Evolutionary conservation across 352 stramenopile species (phyloP).

Genomic region (Phytophthora melonis): DNA sequence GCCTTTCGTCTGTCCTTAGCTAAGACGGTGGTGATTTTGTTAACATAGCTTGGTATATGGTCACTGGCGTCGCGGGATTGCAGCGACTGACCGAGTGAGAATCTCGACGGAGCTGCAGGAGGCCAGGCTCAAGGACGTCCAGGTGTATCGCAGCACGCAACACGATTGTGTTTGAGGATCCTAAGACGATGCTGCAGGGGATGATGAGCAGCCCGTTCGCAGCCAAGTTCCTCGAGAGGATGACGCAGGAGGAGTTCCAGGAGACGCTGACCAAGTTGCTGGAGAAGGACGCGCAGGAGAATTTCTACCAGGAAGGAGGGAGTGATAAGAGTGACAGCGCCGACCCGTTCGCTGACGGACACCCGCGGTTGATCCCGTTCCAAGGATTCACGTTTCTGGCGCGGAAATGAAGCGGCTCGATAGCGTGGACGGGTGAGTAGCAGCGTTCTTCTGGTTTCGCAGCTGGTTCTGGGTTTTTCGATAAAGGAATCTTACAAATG

Average conservation of each 20-base stretch:
- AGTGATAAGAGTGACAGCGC: not conserved
- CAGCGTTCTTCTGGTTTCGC: not conserved
- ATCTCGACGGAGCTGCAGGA: constrained; percentile 35
- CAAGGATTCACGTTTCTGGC: constrained; percentile 35
- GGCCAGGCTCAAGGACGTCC: constrained; percentile 33
- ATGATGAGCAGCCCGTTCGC: constrained; percentile 39
- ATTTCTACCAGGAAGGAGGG: constrained; percentile 27
- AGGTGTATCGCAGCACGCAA: constrained; percentile 39
- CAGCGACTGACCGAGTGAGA: constrained; percentile 21
- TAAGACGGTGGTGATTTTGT: no score
- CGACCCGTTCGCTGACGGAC: constrained; percentile 27
- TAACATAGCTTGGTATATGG: no score
- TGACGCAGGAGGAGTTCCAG: constrained; percentile 34
- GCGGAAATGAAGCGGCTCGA: constrained; percentile 30
- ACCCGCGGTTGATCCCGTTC: constrained; percentile 39
- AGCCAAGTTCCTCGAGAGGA: constrained; percentile 40
- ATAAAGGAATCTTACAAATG: constrained; percentile 12
- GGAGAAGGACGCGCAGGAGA: constrained; percentile 31
- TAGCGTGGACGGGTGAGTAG: not conserved
- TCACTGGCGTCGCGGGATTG: no score
- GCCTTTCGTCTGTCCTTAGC: no score
- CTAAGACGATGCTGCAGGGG: constrained; percentile 30
- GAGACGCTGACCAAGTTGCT: constrained; percentile 28
- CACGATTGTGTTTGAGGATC: constrained; percentile 46
- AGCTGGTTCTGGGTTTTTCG: constrained; percentile 6